phyloP scores from a whole-genome alignment of 2,329 filamentous ascomycete species.

The Trichoderma koningii region DNA sequence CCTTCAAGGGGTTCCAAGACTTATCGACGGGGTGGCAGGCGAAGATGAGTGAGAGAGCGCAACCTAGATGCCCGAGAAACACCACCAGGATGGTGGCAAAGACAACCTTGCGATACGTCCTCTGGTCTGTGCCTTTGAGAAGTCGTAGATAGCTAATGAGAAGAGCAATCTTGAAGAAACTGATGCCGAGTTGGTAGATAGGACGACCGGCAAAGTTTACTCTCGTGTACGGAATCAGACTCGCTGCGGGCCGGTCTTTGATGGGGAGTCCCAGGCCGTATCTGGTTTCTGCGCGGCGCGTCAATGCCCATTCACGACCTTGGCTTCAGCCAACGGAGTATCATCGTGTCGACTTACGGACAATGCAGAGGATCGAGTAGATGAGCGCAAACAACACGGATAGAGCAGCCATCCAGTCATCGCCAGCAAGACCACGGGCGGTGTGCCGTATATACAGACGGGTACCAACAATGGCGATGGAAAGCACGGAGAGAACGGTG shows the following conservation, averaged over 20 bases:
- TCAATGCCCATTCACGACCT: conserved; percentile 3
- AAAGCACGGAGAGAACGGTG: conserved; percentile 47
- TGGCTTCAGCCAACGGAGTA: not conserved
- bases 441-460: conserved; percentile 48
- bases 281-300: conserved; percentile 48
- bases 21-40: conserved; percentile 50
- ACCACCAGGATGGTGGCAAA: conserved; percentile 48
- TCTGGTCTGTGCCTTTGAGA: conserved; percentile 51
- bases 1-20: conserved; percentile 48
- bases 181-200: conserved; percentile 57
- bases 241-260: conserved; percentile 45
- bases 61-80: conserved; percentile 51
- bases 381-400: conserved; percentile 50
- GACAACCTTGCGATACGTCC: conserved; percentile 47
- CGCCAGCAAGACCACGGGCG: conserved; percentile 48
- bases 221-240: conserved; percentile 49
- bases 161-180: conserved; percentile 58
- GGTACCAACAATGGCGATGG: conserved; percentile 44
- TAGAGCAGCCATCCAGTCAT: conserved; percentile 49
- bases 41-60: conserved; percentile 52
- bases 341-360: conserved; percentile 43
- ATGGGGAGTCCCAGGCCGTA: conserved; percentile 56
- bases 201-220: conserved; percentile 57
- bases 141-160: conserved; percentile 56
- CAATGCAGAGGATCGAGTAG: conserved; percentile 54